Evolutionary conservation across 1,284 basidiomycete species (phyloP), one percentile per base, ranked within the genome.

Genomic region (Heliocybe sulcata): DNA sequence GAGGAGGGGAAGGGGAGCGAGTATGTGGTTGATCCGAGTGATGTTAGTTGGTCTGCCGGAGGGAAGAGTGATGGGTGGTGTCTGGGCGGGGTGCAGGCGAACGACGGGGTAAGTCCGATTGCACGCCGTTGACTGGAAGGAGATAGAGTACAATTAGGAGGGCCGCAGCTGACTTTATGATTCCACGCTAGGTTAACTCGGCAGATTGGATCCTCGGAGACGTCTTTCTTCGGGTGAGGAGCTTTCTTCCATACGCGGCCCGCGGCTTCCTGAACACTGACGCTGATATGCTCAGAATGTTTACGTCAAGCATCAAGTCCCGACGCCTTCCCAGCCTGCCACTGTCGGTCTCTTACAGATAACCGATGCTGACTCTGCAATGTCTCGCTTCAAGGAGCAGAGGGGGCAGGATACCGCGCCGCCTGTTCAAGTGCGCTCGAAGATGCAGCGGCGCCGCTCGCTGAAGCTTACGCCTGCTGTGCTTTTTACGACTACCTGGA

Each of bases 131-230:
- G n/a, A n/a, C n/a, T n/a, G n/a, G n/a, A n/a, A n/a, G n/a, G n/a
- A n/a, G n/a, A n/a, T n/a, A n/a, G n/a, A n/a, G n/a, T n/a, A n/a
- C n/a, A n/a, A n/a, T n/a, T n/a, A n/a, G n/a, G n/a, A 31, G 29
- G 29, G 4, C 12, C 12, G 29, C 29, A 12, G 29, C 51, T 57
- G 26, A 35, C n/a, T 45, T 33, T 29, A 25, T 45, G 51, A 35
- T 57, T 38, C 20, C 22, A 52, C 1, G 31, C 16, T 58, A 83
- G 76, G 76, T 84, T 35, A 75, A 74, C 59, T 77, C 78, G n/a
- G 80, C 78, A 2, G 82, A 84, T 64, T 84, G 82, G 82, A 69
- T 84, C 16, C 69, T 83, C 20, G 81, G 81, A 14, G 80, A 80
- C 57, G 71, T 74, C 19, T 84, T 82, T 59, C 69, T 84, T 55